phyloP scores from a whole-genome alignment of 495 filamentous ascomycete genomes.

The Stereocaulon alpinum region DNA sequence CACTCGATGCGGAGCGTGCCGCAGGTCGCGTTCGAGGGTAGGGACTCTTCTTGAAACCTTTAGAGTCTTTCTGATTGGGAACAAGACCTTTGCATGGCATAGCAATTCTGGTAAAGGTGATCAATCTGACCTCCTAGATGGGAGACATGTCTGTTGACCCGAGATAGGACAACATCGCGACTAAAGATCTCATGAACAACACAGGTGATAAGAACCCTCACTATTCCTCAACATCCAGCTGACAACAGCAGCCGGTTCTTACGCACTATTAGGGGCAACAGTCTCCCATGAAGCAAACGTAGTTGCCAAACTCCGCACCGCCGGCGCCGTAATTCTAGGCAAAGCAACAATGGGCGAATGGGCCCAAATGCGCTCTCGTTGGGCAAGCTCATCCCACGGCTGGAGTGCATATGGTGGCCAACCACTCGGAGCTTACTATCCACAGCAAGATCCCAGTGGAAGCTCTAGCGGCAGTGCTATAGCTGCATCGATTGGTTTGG shows the following conservation, averaged over 20 bases:
- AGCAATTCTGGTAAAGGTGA: slow-evolving; percentile 28
- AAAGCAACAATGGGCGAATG: slow-evolving; percentile 36
- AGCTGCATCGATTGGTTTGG: slow-evolving; percentile 29
- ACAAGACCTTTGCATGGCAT: slow-evolving; percentile 28
- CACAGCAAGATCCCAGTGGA: slow-evolving; percentile 30
- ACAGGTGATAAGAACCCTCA: slow-evolving; percentile 5
- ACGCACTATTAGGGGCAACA: slow-evolving; percentile 32
- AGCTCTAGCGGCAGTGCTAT: slow-evolving; percentile 30
- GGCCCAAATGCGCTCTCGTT: slow-evolving; percentile 29
- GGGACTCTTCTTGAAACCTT: neutral
- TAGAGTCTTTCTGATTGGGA: neutral
- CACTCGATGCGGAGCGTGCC: slow-evolving; percentile 25
- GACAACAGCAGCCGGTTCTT: slow-evolving; percentile 37
- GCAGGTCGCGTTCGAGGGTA: slow-evolving; percentile 17
- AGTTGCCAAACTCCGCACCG: slow-evolving; percentile 28
- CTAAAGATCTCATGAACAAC: slow-evolving; percentile 21
- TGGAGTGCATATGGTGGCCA: slow-evolving; percentile 39
- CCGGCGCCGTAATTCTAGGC: slow-evolving; percentile 36
- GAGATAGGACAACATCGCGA: slow-evolving; percentile 28
- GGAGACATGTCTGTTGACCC: neutral
- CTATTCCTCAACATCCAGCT: neutral
- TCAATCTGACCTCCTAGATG: neutral
- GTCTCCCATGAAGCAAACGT: slow-evolving; percentile 30
- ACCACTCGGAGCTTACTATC: slow-evolving; percentile 33
- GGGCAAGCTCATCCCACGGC: slow-evolving; percentile 30